These are phyloP conservation scores for Penicillium sp. DNA, from an alignment of 2,329 filamentous ascomycete species.

Conservation along the genomic window DNA sequence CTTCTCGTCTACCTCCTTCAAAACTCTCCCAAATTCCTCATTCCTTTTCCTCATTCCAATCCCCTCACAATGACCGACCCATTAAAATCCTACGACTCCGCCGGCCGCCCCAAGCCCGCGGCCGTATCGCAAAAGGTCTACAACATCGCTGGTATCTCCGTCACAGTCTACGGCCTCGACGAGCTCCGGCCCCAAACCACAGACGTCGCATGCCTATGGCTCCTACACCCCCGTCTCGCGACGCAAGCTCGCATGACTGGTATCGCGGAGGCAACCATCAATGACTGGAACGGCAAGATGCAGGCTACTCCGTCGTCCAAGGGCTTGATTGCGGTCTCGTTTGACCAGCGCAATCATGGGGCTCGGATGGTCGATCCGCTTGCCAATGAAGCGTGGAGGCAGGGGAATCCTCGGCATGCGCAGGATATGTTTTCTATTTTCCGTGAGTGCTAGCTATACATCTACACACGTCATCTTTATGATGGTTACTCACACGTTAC, in stretches of 20 bases:
- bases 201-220: slow-evolving; percentile 79
- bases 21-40: background rate
- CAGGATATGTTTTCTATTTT: slow-evolving; percentile 88
- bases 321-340: slow-evolving; percentile 77
- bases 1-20: no score
- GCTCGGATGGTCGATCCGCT: slow-evolving; percentile 64
- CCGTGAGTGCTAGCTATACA: slow-evolving; percentile 47
- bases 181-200: slow-evolving; percentile 63
- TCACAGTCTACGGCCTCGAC: slow-evolving; percentile 77
- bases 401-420: slow-evolving; percentile 78
- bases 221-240: slow-evolving; percentile 78
- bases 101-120: slow-evolving; percentile 30
- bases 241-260: slow-evolving; percentile 72
- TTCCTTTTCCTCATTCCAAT: background rate
- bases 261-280: slow-evolving; percentile 68
- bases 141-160: slow-evolving; percentile 74
- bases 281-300: slow-evolving; percentile 63
- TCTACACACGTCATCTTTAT: background rate
- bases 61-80: slow-evolving; percentile 35
- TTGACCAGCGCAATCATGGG: slow-evolving; percentile 95
- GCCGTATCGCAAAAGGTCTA: slow-evolving; percentile 65
- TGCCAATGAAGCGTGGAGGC: slow-evolving; percentile 76
- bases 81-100: slow-evolving; percentile 35
- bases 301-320: slow-evolving; percentile 38
- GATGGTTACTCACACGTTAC: background rate